Evolutionary conservation across 768 basidiomycete species (phyloP).

Genomic region (Mycena maculata): DNA sequence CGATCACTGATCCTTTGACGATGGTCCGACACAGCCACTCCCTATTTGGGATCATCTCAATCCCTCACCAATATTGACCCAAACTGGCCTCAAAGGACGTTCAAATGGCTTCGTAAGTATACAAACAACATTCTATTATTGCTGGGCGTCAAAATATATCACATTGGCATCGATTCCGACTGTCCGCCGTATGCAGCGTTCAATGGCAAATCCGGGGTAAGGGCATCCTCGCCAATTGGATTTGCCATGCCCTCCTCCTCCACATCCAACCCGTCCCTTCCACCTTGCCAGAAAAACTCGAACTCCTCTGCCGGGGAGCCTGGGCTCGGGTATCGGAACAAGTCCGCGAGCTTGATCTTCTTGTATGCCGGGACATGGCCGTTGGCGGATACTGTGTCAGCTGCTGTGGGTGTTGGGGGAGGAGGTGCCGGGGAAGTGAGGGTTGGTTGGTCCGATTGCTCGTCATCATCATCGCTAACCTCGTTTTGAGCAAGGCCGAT

Average conservation of each 20-base stretch:
- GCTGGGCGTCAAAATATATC: too few species aligned
- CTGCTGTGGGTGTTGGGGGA: background rate
- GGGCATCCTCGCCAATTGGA: too few species aligned
- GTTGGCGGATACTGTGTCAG: background rate
- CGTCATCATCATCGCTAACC: background rate
- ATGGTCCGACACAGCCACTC: conserved; percentile 3
- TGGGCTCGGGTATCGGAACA: background rate
- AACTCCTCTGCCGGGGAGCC: background rate
- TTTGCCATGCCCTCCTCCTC: background rate
- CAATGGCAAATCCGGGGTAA: background rate
- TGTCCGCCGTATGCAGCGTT: background rate
- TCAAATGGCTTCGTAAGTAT: background rate
- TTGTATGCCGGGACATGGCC: background rate
- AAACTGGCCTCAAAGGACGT: background rate
- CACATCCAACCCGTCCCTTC: background rate
- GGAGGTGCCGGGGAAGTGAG: background rate
- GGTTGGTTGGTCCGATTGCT: too few species aligned
- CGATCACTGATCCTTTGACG: background rate
- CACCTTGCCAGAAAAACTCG: conserved; percentile 7
- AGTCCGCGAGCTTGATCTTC: background rate
- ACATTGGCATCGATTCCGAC: too few species aligned
- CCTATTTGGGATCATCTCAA: background rate
- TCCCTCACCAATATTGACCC: background rate
- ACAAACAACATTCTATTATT: too few species aligned
- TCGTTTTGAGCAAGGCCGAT: background rate